Conservation (phyloP, 345 rosid species). For the Lepidium africanum region DNA sequence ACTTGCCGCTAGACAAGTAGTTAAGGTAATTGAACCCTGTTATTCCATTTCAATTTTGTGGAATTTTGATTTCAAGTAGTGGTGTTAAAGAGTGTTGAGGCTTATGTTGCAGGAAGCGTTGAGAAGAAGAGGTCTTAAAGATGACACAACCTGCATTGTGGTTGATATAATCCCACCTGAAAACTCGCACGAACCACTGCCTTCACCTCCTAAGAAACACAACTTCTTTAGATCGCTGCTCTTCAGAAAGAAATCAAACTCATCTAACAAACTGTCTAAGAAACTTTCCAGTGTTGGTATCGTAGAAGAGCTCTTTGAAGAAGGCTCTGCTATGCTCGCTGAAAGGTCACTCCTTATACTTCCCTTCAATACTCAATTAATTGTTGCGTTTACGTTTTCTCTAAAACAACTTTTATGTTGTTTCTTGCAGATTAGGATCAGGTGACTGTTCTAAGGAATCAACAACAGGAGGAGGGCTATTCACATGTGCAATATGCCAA, state of each 20-base stretch:
- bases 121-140: conserved; percentile 73
- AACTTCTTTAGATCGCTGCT: conserved; percentile 50
- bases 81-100: not conserved
- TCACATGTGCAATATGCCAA: conserved; percentile 78
- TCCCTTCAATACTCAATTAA: not conserved
- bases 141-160: conserved; percentile 87
- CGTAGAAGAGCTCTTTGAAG: conserved; percentile 93
- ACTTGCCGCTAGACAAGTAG: conserved; percentile 87
- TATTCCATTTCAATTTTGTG: not conserved
- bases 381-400: not conserved
- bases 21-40: conserved; percentile 47
- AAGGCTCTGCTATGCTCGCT: conserved; percentile 90
- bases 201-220: conserved; percentile 45
- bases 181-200: conserved; percentile 29
- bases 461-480: conserved; percentile 56
- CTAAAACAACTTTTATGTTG: not conserved
- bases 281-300: conserved; percentile 61
- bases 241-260: conserved; percentile 51
- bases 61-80: not conserved
- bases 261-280: conserved; percentile 50
- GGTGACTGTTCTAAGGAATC: conserved; percentile 35
- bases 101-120: conserved; percentile 62
- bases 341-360: conserved; percentile 54
- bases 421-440: conserved; percentile 55
- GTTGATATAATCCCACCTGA: conserved; percentile 85